phyloP scores from a whole-genome alignment of 2,329 filamentous ascomycete species.

The Fusarium fracticaudum region DNA sequence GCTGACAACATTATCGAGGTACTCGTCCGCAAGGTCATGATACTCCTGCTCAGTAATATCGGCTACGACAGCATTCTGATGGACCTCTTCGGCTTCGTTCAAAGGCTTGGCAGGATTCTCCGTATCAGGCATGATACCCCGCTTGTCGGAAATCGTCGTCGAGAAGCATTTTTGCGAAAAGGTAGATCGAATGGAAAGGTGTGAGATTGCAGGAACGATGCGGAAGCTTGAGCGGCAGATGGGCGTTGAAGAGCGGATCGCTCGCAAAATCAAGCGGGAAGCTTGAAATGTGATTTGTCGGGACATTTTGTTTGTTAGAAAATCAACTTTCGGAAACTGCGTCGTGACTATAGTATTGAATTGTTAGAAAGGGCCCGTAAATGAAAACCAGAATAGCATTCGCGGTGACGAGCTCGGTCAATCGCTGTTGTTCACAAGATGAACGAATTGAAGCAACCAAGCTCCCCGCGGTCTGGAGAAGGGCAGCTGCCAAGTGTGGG shows the following conservation, averaged over 20 bases:
- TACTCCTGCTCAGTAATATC: constrained; percentile 77
- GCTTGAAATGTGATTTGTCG: constrained; percentile 49
- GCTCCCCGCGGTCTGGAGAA: constrained; percentile 22
- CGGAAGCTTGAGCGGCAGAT: constrained; percentile 37
- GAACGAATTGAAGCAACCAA: constrained; percentile 18
- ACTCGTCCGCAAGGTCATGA: constrained; percentile 79
- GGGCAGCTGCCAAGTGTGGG: constrained; percentile 10
- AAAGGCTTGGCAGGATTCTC: constrained; percentile 61
- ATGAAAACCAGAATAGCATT: background rate
- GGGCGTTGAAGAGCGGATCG: constrained; percentile 42
- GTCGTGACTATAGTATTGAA: background rate
- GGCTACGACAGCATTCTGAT: constrained; percentile 58
- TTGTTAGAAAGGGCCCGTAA: background rate
- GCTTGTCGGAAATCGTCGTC: constrained; percentile 42
- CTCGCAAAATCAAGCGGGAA: constrained; percentile 50
- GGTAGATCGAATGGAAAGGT: constrained; percentile 6
- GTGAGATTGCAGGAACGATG: constrained; percentile 11
- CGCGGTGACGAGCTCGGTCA: background rate
- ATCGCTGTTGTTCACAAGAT: constrained; percentile 9
- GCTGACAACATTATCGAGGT: constrained; percentile 67
- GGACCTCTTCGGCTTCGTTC: constrained; percentile 49
- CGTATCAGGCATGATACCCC: constrained; percentile 69
- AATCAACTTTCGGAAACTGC: background rate
- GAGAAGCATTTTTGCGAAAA: constrained; percentile 45
- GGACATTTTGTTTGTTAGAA: constrained; percentile 42